These are phyloP conservation scores for Sphaerulina musiva DNA, from an alignment of 2,329 filamentous ascomycete species.

Conservation along the genomic window DNA sequence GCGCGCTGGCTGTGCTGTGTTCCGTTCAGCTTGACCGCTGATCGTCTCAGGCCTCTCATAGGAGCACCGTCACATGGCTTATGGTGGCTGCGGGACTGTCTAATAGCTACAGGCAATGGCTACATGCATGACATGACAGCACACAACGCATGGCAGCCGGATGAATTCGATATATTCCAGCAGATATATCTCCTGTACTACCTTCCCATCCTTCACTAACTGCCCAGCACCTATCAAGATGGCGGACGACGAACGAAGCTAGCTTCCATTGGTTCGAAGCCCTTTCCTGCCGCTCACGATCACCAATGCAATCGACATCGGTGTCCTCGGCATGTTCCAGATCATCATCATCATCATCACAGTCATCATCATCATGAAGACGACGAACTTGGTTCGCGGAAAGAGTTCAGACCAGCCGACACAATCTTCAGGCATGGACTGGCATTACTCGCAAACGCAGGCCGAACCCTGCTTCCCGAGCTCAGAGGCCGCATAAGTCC, in stretches of 20 bases:
- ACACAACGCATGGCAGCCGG: neutral
- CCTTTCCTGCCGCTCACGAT: conserved; percentile 6
- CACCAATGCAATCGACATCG: neutral
- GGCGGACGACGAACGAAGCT: conserved; percentile 5
- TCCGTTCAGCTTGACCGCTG: neutral
- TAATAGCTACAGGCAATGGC: neutral
- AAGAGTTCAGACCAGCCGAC: neutral
- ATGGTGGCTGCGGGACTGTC: neutral
- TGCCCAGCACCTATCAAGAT: neutral
- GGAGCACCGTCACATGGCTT: neutral
- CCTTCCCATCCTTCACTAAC: neutral
- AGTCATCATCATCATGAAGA: neutral
- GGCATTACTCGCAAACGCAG: no score
- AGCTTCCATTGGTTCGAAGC: conserved; percentile 8
- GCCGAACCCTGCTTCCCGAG: no score
- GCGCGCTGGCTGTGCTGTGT: neutral
- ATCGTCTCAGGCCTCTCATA: neutral
- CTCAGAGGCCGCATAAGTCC: no score
- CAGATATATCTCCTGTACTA: neutral
- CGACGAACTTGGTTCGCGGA: neutral
- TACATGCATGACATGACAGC: neutral
- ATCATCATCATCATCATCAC: neutral
- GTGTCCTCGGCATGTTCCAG: no score
- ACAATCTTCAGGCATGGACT: conserved; percentile 21
- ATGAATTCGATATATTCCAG: neutral